Percentiles rank a stretch among this genome's conserved stretches.
phyloP scores from a whole-genome alignment of 2,329 filamentous ascomycete genomes.

The Sordariomycetes sp. region DNA sequence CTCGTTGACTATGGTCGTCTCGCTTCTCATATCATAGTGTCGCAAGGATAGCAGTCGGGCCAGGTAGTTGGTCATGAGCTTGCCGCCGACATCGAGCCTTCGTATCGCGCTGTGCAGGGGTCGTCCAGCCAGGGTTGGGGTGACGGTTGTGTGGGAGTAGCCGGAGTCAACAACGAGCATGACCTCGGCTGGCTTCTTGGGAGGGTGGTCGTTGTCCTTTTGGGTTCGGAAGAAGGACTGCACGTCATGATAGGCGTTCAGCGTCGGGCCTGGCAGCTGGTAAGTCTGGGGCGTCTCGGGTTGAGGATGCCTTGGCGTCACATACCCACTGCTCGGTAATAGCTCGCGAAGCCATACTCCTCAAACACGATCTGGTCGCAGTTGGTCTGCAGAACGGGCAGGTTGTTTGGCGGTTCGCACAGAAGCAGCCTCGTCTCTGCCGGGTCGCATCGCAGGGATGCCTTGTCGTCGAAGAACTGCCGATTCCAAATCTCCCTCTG shows the following conservation, averaged over 20 bases:
- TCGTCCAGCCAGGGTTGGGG: constrained; percentile 72
- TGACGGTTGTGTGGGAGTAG: constrained; percentile 87
- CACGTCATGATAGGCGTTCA: constrained; percentile 78
- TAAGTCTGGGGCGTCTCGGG: constrained; percentile 4
- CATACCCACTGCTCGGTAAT: constrained; percentile 65
- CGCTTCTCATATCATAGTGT: constrained; percentile 93
- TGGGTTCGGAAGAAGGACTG: constrained; percentile 59
- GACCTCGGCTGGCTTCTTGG: constrained; percentile 58
- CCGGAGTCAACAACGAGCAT: constrained; percentile 85
- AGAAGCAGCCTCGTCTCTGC: constrained; percentile 75
- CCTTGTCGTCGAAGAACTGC: constrained; percentile 66
- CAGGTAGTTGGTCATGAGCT: constrained; percentile 86
- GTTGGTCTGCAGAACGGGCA: constrained; percentile 74
- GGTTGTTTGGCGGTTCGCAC: constrained; percentile 75
- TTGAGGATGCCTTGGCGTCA: constrained; percentile 1
- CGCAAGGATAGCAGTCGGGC: constrained; percentile 82
- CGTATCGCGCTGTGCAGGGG: constrained; percentile 75
- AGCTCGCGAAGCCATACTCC: constrained; percentile 86
- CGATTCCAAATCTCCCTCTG: constrained; percentile 94
- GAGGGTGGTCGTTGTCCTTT: constrained; percentile 29
- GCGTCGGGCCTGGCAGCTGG: constrained; percentile 47
- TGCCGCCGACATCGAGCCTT: constrained; percentile 83
- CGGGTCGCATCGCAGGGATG: constrained; percentile 63
- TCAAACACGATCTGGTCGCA: constrained; percentile 97
- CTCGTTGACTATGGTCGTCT: constrained; percentile 87